A percentile compares a stretch with the other conserved stretches of the same genome.
Conservation (phyloP, 176 grass and related monocot species). For the Pontederia crassipes region DNA sequence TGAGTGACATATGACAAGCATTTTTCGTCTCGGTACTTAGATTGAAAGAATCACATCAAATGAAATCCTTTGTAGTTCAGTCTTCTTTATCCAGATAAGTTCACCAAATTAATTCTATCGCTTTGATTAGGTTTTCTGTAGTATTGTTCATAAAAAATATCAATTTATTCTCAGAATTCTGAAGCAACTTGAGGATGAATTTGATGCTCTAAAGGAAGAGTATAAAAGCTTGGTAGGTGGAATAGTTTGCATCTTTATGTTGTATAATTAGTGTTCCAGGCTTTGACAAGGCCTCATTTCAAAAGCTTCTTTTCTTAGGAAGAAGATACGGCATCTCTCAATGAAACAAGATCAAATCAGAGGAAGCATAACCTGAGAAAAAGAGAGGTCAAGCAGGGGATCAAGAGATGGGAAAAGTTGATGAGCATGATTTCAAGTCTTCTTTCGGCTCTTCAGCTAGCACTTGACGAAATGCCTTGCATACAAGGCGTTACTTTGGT, state of each 20-base stretch:
- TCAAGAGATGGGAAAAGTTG: slow-evolving; percentile 83
- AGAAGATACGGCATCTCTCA: slow-evolving; percentile 23
- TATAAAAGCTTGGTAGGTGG: slow-evolving; percentile 35
- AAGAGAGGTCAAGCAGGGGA: slow-evolving; percentile 56
- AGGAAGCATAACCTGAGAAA: slow-evolving; percentile 61
- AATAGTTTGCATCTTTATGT: slow-evolving; percentile 1
- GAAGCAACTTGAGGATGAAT: slow-evolving; percentile 80
- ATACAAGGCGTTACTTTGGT: slow-evolving; percentile 61
- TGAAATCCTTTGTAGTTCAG: no score
- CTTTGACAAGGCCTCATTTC: slow-evolving; percentile 3
- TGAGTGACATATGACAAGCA: no score
- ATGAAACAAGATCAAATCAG: slow-evolving; percentile 48
- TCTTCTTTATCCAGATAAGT: no score
- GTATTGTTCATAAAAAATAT: not conserved
- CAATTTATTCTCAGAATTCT: slow-evolving; percentile 46
- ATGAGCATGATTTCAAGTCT: slow-evolving; percentile 58
- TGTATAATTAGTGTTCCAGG: not conserved
- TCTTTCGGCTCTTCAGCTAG: slow-evolving; percentile 57
- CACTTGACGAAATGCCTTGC: slow-evolving; percentile 59
- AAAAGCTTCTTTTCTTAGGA: slow-evolving; percentile 29
- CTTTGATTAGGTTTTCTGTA: not conserved
- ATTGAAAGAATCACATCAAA: no score
- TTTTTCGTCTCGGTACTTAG: no score
- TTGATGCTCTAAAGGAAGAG: slow-evolving; percentile 62
- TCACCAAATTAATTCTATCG: no score